These are phyloP conservation scores for Rhododendron ferrugineum DNA, from an alignment of 148 eudicot genomes.

Conservation along the genomic window DNA sequence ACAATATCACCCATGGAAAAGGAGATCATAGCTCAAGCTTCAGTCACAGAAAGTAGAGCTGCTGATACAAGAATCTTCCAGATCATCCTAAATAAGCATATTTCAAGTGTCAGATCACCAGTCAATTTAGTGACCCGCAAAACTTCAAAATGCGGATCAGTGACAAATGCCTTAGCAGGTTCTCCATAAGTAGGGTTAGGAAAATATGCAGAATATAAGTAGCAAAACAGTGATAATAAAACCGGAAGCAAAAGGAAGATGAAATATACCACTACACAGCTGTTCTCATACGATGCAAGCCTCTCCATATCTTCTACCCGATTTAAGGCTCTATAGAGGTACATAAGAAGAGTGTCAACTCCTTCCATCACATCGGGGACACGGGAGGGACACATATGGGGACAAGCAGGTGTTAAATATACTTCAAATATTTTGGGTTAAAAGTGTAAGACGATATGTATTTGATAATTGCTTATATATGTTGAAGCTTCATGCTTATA, in stretches of 20 bases:
- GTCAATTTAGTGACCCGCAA: background rate
- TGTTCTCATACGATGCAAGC: slow-evolving; percentile 85
- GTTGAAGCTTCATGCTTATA: too few relatives aligned
- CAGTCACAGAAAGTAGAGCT: background rate
- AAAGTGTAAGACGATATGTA: too few relatives aligned
- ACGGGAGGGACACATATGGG: too few relatives aligned
- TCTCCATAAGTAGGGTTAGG: background rate
- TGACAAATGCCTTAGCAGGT: background rate
- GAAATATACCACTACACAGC: slow-evolving; percentile 77
- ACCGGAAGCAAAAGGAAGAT: background rate
- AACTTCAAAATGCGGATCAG: slow-evolving; percentile 1
- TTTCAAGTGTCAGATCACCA: slow-evolving; percentile 3
- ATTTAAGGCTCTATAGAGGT: slow-evolving; percentile 74
- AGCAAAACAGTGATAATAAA: background rate
- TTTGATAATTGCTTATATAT: too few relatives aligned
- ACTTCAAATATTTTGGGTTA: too few relatives aligned
- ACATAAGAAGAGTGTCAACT: slow-evolving; percentile 92
- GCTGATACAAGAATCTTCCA: background rate
- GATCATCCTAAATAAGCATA: background rate
- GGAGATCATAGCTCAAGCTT: background rate
- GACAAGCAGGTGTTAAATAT: too few relatives aligned
- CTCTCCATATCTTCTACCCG: slow-evolving; percentile 79
- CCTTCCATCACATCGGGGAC: slow-evolving; percentile 49
- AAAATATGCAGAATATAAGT: background rate
- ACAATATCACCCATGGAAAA: background rate